Evolutionary conservation across 1,284 basidiomycete species (phyloP).

Genomic region (Puccinia novopanici): DNA sequence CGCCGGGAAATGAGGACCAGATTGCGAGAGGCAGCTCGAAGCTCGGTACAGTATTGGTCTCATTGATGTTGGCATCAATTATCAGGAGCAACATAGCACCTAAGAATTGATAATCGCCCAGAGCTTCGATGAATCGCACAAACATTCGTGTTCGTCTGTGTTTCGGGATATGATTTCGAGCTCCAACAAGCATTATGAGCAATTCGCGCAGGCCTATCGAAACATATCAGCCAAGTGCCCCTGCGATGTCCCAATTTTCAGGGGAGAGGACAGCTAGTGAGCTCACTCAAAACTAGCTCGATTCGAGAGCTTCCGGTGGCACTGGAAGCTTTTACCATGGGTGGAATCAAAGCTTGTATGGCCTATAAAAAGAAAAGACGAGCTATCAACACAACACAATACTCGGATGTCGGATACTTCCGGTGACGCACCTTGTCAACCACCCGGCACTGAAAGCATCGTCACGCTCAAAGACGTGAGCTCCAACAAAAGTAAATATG

Average conservation of each 20-base stretch:
- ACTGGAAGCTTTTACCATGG: slow-evolving; percentile 78
- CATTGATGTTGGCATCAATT: slow-evolving; percentile 75
- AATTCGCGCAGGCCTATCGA: slow-evolving; percentile 63
- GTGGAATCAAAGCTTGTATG: slow-evolving; percentile 86
- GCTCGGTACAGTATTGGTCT: slow-evolving; percentile 66
- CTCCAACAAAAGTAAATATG: slow-evolving; percentile 98
- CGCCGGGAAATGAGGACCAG: slow-evolving; percentile 66
- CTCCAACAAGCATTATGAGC: slow-evolving; percentile 83
- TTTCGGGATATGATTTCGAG: slow-evolving; percentile 79
- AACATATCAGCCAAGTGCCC: slow-evolving; percentile 19
- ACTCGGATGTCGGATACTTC: neutral
- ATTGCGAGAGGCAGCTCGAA: slow-evolving; percentile 71
- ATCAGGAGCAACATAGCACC: slow-evolving; percentile 82
- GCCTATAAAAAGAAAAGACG: slow-evolving; percentile 64
- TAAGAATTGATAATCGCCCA: slow-evolving; percentile 79
- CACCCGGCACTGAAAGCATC: slow-evolving; percentile 92
- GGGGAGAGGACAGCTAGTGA: slow-evolving; percentile 53
- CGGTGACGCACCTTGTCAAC: slow-evolving; percentile 75
- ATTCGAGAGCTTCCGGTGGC: slow-evolving; percentile 64
- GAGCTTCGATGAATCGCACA: slow-evolving; percentile 79
- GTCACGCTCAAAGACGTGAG: slow-evolving; percentile 91
- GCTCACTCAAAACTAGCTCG: slow-evolving; percentile 66
- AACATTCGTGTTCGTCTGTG: slow-evolving; percentile 90
- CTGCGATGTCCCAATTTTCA: slow-evolving; percentile 20
- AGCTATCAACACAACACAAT: neutral